Evolutionary conservation across 2,329 filamentous ascomycete species (phyloP).

Genomic region (Arthrobotrys sphaeroides): DNA sequence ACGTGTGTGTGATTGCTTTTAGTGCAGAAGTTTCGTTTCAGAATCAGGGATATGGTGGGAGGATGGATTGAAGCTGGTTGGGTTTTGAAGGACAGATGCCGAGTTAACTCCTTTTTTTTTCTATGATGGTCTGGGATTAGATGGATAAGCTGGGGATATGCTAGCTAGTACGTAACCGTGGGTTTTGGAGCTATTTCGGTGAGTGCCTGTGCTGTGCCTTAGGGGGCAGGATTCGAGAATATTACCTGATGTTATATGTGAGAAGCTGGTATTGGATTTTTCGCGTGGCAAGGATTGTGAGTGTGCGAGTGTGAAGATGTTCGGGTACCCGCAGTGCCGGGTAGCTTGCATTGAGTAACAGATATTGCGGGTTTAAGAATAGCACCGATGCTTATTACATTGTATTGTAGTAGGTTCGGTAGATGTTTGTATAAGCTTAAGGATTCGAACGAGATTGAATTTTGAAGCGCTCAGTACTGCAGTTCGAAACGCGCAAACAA

Average conservation of each 20-base stretch:
- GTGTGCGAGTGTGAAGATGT: conserved; percentile 12
- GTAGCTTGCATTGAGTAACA: conserved; percentile 14
- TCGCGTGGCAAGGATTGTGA: conserved; percentile 12
- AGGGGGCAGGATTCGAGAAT: neutral
- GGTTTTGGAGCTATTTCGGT: no score
- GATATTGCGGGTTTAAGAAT: no score
- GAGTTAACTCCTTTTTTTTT: neutral
- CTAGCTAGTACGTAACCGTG: no score
- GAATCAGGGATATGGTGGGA: conserved; percentile 4
- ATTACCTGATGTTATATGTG: neutral
- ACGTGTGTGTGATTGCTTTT: neutral
- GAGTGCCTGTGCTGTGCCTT: neutral
- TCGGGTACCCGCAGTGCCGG: conserved; percentile 43
- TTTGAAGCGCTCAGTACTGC: neutral
- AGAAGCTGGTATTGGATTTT: neutral
- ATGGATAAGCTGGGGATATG: no score
- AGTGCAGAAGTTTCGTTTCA: neutral
- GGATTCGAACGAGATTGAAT: neutral
- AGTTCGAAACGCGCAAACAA: neutral
- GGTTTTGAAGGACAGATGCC: neutral
- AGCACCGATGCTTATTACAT: no score
- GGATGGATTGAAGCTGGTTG: neutral
- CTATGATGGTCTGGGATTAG: no score
- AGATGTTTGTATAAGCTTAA: neutral
- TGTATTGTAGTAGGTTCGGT: no score